These are phyloP conservation scores for Capsicum pubescens DNA, from an alignment of 257 asterid species.

Conservation along the genomic window DNA sequence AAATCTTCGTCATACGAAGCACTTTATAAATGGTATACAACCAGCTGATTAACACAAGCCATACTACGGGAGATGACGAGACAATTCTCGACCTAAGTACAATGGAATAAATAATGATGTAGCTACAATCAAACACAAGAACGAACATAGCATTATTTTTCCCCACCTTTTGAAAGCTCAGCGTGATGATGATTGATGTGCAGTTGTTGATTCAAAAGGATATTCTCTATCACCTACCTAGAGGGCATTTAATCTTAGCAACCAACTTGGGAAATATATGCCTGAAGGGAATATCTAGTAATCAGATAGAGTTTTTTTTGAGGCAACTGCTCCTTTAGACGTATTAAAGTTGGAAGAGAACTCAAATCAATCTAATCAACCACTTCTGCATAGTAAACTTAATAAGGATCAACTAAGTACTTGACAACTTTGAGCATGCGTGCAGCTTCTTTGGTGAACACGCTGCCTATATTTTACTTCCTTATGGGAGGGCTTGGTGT, in stretches of 20 bases:
- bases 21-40: background rate
- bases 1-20: background rate
- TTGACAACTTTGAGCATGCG: background rate
- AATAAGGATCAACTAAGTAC: background rate
- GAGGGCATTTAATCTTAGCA: constrained; percentile 5
- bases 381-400: constrained; percentile 1
- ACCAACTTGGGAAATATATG: background rate
- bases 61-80: constrained; percentile 1
- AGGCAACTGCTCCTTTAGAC: background rate
- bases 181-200: background rate
- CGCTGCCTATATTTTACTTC: background rate
- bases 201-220: constrained; percentile 10
- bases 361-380: background rate
- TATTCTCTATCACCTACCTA: background rate
- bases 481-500: background rate
- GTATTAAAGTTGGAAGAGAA: background rate
- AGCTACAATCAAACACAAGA: constrained; percentile 16
- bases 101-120: background rate
- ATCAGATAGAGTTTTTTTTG: background rate
- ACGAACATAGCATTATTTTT: background rate
- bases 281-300: background rate
- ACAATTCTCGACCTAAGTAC: constrained; percentile 8
- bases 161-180: background rate
- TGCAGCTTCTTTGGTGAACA: background rate
- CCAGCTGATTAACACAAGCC: background rate